These are phyloP conservation scores for Amanita rubescens DNA, from an alignment of 768 basidiomycete species.

Conservation along the genomic window DNA sequence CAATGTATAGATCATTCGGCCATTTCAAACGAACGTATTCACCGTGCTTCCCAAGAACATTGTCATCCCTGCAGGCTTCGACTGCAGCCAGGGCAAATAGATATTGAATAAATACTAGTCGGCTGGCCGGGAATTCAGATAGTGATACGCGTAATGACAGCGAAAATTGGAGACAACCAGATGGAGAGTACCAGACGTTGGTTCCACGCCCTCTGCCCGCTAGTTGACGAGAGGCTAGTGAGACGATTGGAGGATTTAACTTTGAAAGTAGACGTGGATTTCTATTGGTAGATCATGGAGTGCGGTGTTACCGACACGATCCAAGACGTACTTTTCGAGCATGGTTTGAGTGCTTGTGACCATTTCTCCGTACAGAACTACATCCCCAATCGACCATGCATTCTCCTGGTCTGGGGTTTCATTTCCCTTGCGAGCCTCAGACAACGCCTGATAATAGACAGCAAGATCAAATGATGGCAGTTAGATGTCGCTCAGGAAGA, in stretches of 20 bases:
- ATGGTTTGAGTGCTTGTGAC: slow-evolving; percentile 95
- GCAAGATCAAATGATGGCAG: slow-evolving; percentile 69
- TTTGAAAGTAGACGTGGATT: slow-evolving; percentile 64
- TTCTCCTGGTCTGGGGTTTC: slow-evolving; percentile 16
- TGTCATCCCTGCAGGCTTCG: slow-evolving; percentile 64
- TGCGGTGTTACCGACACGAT: neutral
- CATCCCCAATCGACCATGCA: slow-evolving; percentile 63
- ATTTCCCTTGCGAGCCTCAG: slow-evolving; percentile 22
- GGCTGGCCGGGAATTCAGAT: slow-evolving; percentile 42
- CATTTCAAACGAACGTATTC: slow-evolving; percentile 77
- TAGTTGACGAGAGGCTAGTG: slow-evolving; percentile 82
- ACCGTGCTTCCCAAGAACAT: slow-evolving; percentile 45
- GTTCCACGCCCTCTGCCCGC: slow-evolving; percentile 82
- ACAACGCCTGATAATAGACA: slow-evolving; percentile 51
- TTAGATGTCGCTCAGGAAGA: slow-evolving; percentile 44
- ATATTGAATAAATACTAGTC: slow-evolving; percentile 91
- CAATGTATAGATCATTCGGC: slow-evolving; percentile 94
- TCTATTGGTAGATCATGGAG: slow-evolving; percentile 29
- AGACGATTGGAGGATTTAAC: slow-evolving; percentile 73
- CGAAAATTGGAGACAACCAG: slow-evolving; percentile 84
- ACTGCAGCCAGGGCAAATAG: slow-evolving; percentile 85
- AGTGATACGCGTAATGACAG: slow-evolving; percentile 57
- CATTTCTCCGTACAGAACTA: slow-evolving; percentile 77
- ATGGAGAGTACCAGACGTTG: slow-evolving; percentile 90
- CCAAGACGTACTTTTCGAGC: slow-evolving; percentile 73